Evolutionary conservation across 208 protist genomes (phyloP), one percentile per base, ranked within the genome.

Genomic region (Vickermania ingenoplastis): DNA sequence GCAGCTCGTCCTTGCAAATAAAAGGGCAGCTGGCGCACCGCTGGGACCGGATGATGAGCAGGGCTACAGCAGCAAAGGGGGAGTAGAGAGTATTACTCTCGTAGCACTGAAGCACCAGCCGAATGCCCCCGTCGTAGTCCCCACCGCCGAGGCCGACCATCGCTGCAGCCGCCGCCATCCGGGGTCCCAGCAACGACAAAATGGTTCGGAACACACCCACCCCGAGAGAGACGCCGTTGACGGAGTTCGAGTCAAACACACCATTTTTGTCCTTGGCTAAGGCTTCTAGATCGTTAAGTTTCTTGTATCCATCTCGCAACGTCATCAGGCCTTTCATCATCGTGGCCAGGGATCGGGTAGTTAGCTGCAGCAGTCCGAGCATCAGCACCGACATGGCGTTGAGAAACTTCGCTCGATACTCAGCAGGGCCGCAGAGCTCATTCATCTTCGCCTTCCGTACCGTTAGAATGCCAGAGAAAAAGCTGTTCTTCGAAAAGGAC

Each of bases 61-160:
- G 57, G 58, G 77, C 63, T 1, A 75, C 69, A 25, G 67, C 73
- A 23, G 83, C 65, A 41, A 91, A 74, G 0, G 83, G 75, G 0
- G 77, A 77, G 55, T 79, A 73, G 7, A 91, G 59, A 1, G 73
- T 83, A 55, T 78, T 26, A 57, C 80, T 86, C 28, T 83, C 67
- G 54, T 78, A 69, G 55, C 72, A 83, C 53, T 65, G 58, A 21
- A 31, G 55, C 31, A 83, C 56, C 26, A 75, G 53, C 1, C 49
- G 25, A 14, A 86, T 57, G 14, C 83, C 83, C 31, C 59, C 50
- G 48, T 80, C 63, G 1, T 70, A 68, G 60, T 91, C 65, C 36
- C 36, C 36, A 60, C 73, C 62, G 1, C 57, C 68, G 41, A 80
- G 63, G 17, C 83, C 83, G 2, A 87, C 36, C 36, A 45, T 45